Base-by-base conservation (phyloP, 768 basidiomycete species). In the Paxillus ammoniavirescens region DNA sequence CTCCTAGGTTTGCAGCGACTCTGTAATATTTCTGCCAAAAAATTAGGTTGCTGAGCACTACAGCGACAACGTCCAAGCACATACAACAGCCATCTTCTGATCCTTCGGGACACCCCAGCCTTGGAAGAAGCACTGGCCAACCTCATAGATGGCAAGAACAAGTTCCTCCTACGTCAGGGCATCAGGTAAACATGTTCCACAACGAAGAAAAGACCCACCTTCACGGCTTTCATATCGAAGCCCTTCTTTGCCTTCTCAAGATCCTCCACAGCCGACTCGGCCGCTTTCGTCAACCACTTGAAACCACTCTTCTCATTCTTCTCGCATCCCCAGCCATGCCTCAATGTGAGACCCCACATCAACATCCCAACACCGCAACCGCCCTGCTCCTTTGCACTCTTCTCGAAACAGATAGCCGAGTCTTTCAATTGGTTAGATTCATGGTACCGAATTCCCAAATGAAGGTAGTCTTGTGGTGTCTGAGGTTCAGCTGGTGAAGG, bases 341-440 rank as follows among this genome's bases (percentile, higher is more conserved):
- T 76, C 62, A 93, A 72, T 30, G 91, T 76, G 40, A 96, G 73
- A 0, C 93, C 93, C 81, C 89, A 94, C 89, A 96, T 92, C 54
- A 95, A 70, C 91, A 93, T 94, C 15, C 93, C 93, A 4, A 91
- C 84, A 2, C 87, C 87, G 63, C 89, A 93, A 2, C 91, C 93
- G 1, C 92, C 92, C 47, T 77, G 72, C 55, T 82, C 74, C 49
- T 75, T 89, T 10, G 91, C 91, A 43, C 85, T 83, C 70, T 79
- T 80, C 72, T 93, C 90, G 65, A 93, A 92, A 67, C 76, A 90
- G 23, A 67, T 64, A 0, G 89, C 90, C 10, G 86, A 86, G 61
- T 89, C 87, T 42, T 66, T 64, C 5, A 93, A 74, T 41, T 82
- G 76, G 65, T 91, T 86, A 30, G 83, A 81, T 68, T 91, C 86